phyloP scores from a whole-genome alignment of 2,329 filamentous ascomycete species.

The Colletotrichum sp. region DNA sequence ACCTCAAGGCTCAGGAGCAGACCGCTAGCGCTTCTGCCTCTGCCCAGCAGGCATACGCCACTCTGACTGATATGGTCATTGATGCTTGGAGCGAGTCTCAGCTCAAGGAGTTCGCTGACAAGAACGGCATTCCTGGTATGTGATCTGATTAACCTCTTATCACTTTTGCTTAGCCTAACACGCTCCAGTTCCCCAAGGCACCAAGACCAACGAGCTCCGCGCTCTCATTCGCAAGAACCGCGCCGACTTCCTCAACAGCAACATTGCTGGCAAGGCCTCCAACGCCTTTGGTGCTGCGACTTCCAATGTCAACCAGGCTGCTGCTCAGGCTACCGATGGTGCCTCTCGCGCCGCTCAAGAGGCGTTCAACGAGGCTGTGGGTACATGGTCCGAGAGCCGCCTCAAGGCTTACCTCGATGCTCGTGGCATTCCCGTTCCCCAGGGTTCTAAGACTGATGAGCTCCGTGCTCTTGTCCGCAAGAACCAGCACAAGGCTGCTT shows the following conservation, averaged over 20 bases:
- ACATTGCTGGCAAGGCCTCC: slow-evolving; percentile 58
- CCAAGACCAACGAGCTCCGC: slow-evolving; percentile 86
- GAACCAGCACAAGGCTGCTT: slow-evolving; percentile 72
- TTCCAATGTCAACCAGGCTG: slow-evolving; percentile 77
- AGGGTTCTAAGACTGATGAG: slow-evolving; percentile 73
- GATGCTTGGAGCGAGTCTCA: slow-evolving; percentile 88
- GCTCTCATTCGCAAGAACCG: slow-evolving; percentile 90
- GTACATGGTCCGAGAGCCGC: slow-evolving; percentile 75
- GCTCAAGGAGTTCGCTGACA: slow-evolving; percentile 92
- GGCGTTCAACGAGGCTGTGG: slow-evolving; percentile 67
- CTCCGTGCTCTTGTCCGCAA: slow-evolving; percentile 77
- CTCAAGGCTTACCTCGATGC: slow-evolving; percentile 81
- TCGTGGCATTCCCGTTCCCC: slow-evolving; percentile 77
- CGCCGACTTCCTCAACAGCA: slow-evolving; percentile 73
- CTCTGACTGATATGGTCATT: slow-evolving; percentile 82
- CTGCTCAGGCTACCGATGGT: slow-evolving; percentile 75
- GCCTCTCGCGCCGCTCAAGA: slow-evolving; percentile 67
- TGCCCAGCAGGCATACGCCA: slow-evolving; percentile 73
- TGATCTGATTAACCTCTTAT: background rate
- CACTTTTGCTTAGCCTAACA: accelerated
- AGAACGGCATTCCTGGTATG: slow-evolving; percentile 73
- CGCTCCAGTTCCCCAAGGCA: slow-evolving; percentile 82
- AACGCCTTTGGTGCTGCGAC: slow-evolving; percentile 75
- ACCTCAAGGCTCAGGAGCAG: slow-evolving; percentile 68
- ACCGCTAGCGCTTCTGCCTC: slow-evolving; percentile 66